Base-by-base conservation (phyloP, 441 rosid genomes). In the Populus trichocarpa region DNA sequence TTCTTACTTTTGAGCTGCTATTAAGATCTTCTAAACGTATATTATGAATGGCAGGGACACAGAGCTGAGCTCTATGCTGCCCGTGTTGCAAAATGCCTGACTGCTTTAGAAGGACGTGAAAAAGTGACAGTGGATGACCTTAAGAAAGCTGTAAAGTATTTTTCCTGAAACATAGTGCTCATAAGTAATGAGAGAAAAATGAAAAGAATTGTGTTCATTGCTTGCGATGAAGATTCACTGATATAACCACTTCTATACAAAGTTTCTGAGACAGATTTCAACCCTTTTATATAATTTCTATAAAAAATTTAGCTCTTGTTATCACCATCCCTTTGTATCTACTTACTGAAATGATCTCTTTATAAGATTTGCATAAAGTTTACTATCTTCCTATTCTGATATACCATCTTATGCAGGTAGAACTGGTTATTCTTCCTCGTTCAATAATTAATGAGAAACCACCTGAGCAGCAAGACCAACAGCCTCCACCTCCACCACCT, bases 51-150 rank as follows among this genome's bases (percentile, higher is more conserved):
- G 71, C 95, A 96, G 99, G 98, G 99, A 79, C 99, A 94, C 87
- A 88, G 99, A 75, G 98, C 99, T 66, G 98, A 96, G 85, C 83
- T 94, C 35, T 96, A 93, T 92, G 96, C 98, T 81, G 92, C 97
- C 50, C 93, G 97, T 70, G 98, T 94, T 50, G 93, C 99, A 75
- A 96, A 96, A 88, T 94, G 98, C 88, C 87, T 96, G 85, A 92
- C 99, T 84, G 98, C 99, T 78, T 36, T 94, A 67, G 99, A 96
- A 87, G 99, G 98, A 71, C 91, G 98, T 70, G 99, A 94, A 79
- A 96, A 88, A 89, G 99, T 96, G 76, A 81, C 82, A 30, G 96
- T 90, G 82, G 99, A 96, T 84, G 99, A 94, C 91, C 93, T 96
- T 80, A 90, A 94, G 86, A 96, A 96, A 80, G 96, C 98, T 73